These are phyloP conservation scores for Chaetoceros tenuissimus DNA, from an alignment of 108 stramenopile species.

Conservation along the genomic window DNA sequence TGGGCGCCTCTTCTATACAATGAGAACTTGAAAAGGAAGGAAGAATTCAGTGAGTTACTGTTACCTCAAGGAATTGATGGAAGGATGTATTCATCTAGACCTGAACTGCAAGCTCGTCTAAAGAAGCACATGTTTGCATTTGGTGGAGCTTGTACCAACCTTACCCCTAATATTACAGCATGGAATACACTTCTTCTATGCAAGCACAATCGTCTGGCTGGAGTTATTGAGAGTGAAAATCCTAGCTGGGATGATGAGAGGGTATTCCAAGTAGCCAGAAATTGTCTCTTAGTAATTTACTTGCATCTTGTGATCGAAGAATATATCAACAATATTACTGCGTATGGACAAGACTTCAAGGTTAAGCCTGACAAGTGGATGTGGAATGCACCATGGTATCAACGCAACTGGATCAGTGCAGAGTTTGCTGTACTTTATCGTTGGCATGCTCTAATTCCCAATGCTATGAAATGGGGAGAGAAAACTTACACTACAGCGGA, in stretches of 20 bases:
- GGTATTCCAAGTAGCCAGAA: constrained; percentile 6
- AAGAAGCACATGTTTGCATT: constrained; percentile 2
- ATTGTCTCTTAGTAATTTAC: constrained; percentile 3
- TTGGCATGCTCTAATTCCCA: constrained; percentile 8
- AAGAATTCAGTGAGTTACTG: too few relatives aligned
- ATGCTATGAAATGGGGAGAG: not conserved
- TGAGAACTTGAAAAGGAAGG: too few relatives aligned
- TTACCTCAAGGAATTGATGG: not conserved
- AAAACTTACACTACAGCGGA: too few relatives aligned
- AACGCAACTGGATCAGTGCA: constrained; percentile 7
- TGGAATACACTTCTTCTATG: constrained; percentile 3
- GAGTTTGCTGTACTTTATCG: constrained; percentile 8
- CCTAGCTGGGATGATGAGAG: constrained; percentile 4
- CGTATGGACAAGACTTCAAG: not conserved
- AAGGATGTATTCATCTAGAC: not conserved
- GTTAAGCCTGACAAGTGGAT: constrained; percentile 5
- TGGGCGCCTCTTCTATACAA: not conserved
- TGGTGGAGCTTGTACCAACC: not conserved
- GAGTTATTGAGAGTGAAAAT: constrained; percentile 1
- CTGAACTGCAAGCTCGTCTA: not conserved
- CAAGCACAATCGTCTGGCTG: constrained; percentile 8
- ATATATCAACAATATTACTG: constrained; percentile 5
- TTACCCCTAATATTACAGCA: constrained; percentile 2
- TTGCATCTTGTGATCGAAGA: constrained; percentile 8
- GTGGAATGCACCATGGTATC: constrained; percentile 11